Percentiles rank a stretch among this genome's conserved stretches.
phyloP scores from a whole-genome alignment of 176 grass and related monocot species.

The Phragmites australis region DNA sequence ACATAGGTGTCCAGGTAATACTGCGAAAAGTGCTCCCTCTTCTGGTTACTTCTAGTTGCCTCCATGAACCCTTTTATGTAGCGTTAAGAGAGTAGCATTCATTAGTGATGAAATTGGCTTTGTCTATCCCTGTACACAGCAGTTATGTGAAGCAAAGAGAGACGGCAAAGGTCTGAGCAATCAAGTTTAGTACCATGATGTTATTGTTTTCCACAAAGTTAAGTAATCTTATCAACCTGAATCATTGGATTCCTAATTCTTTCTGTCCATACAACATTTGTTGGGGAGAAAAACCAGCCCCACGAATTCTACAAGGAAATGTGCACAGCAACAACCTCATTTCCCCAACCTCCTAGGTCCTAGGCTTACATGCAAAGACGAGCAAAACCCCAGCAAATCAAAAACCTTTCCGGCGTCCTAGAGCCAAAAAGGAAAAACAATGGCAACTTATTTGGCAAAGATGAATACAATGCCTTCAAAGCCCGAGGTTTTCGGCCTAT shows the following conservation, averaged over 20 bases:
- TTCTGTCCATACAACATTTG: not conserved
- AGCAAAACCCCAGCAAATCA: not conserved
- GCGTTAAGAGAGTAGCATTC: not conserved
- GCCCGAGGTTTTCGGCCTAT: not conserved
- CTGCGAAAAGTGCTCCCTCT: no score
- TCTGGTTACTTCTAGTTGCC: not conserved
- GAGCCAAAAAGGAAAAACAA: not conserved
- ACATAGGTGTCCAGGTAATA: no score
- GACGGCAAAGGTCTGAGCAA: not conserved
- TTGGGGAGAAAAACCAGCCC: not conserved
- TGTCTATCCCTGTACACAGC: not conserved
- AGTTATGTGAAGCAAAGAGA: constrained; percentile 14
- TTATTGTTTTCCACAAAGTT: not conserved
- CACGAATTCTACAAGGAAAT: not conserved
- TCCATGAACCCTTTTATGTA: not conserved
- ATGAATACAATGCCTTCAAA: not conserved
- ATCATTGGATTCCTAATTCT: not conserved
- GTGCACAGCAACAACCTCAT: not conserved
- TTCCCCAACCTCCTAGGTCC: not conserved
- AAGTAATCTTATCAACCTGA: not conserved
- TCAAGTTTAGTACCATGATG: not conserved
- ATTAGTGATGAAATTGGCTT: not conserved
- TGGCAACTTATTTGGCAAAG: not conserved
- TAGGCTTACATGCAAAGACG: not conserved
- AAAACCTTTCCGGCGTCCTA: not conserved